These are phyloP conservation scores for Abrus precatorius DNA, from an alignment of 306 rosid genomes.

Conservation along the genomic window DNA sequence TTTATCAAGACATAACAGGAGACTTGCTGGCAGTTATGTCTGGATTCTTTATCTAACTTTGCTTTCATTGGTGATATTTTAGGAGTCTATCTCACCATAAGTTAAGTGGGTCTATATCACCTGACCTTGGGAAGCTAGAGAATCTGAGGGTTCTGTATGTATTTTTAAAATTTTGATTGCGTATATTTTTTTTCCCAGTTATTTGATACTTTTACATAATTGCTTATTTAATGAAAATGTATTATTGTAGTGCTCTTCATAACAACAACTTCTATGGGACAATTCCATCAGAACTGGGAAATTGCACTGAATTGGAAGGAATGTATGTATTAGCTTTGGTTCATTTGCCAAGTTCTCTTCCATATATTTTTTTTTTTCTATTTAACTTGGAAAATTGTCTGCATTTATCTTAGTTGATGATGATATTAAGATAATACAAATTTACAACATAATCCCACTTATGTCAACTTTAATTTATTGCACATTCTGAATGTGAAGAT, in stretches of 20 bases:
- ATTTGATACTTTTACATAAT: slow-evolving; percentile 30
- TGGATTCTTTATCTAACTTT: slow-evolving; percentile 47
- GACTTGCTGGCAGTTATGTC: slow-evolving; percentile 38
- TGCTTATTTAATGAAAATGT: slow-evolving; percentile 48
- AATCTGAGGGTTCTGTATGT: slow-evolving; percentile 85
- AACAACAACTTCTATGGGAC: slow-evolving; percentile 85
- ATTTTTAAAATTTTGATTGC: slow-evolving; percentile 35
- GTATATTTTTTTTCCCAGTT: slow-evolving; percentile 13
- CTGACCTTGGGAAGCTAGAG: slow-evolving; percentile 92
- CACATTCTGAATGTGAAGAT: background rate
- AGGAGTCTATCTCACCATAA: slow-evolving; percentile 82
- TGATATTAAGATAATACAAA: slow-evolving; percentile 22
- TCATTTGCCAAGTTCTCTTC: slow-evolving; percentile 34
- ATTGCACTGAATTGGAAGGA: slow-evolving; percentile 79
- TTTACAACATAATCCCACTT: background rate
- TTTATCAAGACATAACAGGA: slow-evolving; percentile 21
- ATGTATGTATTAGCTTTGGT: slow-evolving; percentile 66
- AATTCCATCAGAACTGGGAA: slow-evolving; percentile 94
- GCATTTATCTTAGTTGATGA: slow-evolving; percentile 27
- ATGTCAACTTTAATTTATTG: slow-evolving; percentile 33
- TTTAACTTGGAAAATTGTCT: slow-evolving; percentile 35
- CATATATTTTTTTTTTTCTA: slow-evolving; percentile 21
- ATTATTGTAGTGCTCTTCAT: slow-evolving; percentile 75
- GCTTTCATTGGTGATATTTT: slow-evolving; percentile 53
- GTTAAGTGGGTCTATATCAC: slow-evolving; percentile 79